Base-by-base conservation (phyloP, 345 rosid genomes). In the Draba incana region DNA sequence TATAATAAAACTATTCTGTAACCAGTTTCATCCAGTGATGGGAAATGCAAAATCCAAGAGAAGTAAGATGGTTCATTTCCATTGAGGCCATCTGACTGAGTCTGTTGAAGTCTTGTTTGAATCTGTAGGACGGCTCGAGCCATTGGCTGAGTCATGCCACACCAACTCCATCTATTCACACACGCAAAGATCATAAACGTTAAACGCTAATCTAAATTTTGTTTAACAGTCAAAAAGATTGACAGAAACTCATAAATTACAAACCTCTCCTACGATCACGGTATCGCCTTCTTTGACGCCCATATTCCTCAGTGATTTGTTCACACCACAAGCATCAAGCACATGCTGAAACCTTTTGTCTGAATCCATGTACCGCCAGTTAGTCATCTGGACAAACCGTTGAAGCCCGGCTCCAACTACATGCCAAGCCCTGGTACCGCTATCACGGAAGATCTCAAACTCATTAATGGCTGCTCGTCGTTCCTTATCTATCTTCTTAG, bases 231-330 rank as follows among this genome's bases (percentile, higher is more conserved):
- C 38, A 41, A 47, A 20, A 54, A n/a, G 12, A 3, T 55, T 62
- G 27, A 61, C 25, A 53, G 51, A 59, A 57, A 63, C 45, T 70
- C 41, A 31, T 13, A 5, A 5, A 20, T 20, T 20, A 49, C 87
- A 73, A 24, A 94, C 99, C 90, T 89, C 96, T 81, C 98, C 98
- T 38, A 91, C 81, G 24, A 85, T 79, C 59, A 94, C 98, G 0
- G 85, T 89, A 82, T 91, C 96, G 30, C 99, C 99, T 84, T 91
- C 97, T 81, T 89, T 85, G 50, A 90, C 92, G 0, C 99, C 97
- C 44, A 84, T 83, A 78, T 84, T 93, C 83, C 66, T 64, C 57
- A 93, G 84, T 4, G 89, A 76, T 71, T 82, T 87, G 70, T 84
- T 69, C 70, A 88, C 96, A 35, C 98, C 97, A 74, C 92, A 88